These are phyloP conservation scores for Xylariales sp. DNA, from an alignment of 2,329 filamentous ascomycete species.

Conservation along the genomic window DNA sequence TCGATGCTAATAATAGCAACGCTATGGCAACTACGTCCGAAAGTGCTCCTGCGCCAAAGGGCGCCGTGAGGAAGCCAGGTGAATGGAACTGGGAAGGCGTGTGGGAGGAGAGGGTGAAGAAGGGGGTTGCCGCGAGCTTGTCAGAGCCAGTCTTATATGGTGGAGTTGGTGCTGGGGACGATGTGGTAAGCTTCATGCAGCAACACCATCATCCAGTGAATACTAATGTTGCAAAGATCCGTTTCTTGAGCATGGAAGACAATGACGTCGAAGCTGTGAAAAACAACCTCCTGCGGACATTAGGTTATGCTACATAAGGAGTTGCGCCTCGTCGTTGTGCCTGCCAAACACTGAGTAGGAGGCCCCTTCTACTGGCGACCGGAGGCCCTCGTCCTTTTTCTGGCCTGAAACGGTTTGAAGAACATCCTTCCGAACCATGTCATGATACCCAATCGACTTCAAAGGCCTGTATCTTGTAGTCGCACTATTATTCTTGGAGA, in stretches of 20 bases:
- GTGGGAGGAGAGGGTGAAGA: constrained; percentile 85
- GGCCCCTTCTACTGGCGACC: too few species aligned
- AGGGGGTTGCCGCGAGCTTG: constrained; percentile 69
- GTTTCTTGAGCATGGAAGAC: constrained; percentile 61
- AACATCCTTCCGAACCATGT: too few species aligned
- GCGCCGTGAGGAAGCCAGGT: constrained; percentile 65
- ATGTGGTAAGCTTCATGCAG: constrained; percentile 66
- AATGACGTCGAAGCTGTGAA: constrained; percentile 53
- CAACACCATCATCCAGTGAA: too few species aligned
- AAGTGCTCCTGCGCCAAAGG: constrained; percentile 18
- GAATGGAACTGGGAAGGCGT: constrained; percentile 99
- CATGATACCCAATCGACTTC: too few species aligned
- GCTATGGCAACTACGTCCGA: constrained; percentile 6
- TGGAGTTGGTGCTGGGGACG: constrained; percentile 55
- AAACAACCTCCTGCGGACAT: constrained; percentile 51
- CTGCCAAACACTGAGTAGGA: neutral
- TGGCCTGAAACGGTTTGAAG: too few species aligned
- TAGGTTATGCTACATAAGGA: constrained; percentile 1
- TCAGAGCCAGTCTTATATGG: constrained; percentile 79
- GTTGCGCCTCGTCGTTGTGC: neutral
- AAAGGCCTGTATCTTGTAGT: too few species aligned
- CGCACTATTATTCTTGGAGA: neutral
- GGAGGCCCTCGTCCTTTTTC: too few species aligned
- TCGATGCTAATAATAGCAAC: constrained; percentile 16
- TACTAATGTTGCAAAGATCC: too few species aligned